Conservation (phyloP, 2,329 filamentous ascomycete species). For the Geosmithia putterillii region DNA sequence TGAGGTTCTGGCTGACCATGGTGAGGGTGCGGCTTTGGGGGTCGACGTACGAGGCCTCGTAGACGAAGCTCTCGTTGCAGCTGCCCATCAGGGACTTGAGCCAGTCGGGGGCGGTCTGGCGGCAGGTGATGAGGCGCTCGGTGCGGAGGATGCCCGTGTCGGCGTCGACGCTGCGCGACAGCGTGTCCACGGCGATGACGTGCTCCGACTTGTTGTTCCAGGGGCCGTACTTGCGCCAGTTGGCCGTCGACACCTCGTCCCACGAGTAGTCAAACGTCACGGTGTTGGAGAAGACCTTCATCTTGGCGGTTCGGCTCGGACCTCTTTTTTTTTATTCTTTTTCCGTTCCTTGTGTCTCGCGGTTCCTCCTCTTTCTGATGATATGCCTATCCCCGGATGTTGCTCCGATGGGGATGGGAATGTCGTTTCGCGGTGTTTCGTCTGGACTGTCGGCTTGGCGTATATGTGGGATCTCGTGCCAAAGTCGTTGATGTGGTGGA, state of each 20-base stretch:
- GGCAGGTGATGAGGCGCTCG: constrained; percentile 50
- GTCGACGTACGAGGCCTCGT: constrained; percentile 93
- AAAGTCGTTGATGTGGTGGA: too few species aligned
- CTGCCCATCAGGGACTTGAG: constrained; percentile 64
- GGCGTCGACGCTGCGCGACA: constrained; percentile 54
- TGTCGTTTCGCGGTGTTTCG: too few species aligned
- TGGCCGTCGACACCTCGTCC: constrained; percentile 94
- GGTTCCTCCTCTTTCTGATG: too few species aligned
- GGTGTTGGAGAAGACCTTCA: constrained; percentile 91
- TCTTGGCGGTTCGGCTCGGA: constrained; percentile 26
- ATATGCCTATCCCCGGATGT: too few species aligned
- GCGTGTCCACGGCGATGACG: constrained; percentile 88
- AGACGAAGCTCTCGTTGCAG: constrained; percentile 75
- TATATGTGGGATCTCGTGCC: too few species aligned
- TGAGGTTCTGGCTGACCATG: constrained; percentile 93
- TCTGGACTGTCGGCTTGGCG: too few species aligned
- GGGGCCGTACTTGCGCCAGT: constrained; percentile 97
- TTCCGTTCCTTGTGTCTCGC: too few species aligned
- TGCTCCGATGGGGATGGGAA: too few species aligned
- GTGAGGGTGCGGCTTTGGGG: constrained; percentile 74
- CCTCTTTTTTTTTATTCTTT: neutral
- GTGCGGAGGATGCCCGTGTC: constrained; percentile 48
- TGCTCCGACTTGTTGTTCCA: constrained; percentile 99
- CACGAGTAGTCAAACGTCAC: constrained; percentile 96
- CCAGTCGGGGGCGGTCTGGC: constrained; percentile 61